Conservation (phyloP, 2,329 filamentous ascomycete genomes). For the Penicillium sclerotiorum region DNA sequence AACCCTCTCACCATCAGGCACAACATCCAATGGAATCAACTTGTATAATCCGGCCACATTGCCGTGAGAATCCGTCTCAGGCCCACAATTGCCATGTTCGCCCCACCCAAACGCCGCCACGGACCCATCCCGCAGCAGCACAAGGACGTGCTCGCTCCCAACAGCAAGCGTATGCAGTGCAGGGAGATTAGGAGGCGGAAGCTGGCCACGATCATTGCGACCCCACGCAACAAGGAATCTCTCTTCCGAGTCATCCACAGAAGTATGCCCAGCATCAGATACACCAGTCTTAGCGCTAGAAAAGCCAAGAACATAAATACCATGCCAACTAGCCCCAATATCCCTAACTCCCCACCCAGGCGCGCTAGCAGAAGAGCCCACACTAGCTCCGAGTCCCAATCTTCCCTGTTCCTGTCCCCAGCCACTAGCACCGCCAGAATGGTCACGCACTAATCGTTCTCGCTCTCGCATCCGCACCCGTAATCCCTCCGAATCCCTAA, state of each 20-base stretch:
- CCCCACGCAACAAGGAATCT: slow-evolving; percentile 74
- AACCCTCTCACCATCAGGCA: slow-evolving; percentile 50
- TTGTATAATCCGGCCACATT: slow-evolving; percentile 73
- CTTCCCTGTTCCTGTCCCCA: background rate
- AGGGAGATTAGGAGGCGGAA: slow-evolving; percentile 66
- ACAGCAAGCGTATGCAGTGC: slow-evolving; percentile 66
- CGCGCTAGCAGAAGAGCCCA: background rate
- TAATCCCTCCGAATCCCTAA: slow-evolving; percentile 46
- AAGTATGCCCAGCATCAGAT: background rate
- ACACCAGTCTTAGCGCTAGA: background rate
- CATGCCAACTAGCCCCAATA: slow-evolving; percentile 80
- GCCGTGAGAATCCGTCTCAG: slow-evolving; percentile 60
- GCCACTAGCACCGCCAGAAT: too few species aligned
- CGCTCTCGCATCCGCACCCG: background rate
- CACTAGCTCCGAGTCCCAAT: background rate
- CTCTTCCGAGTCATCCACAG: slow-evolving; percentile 19
- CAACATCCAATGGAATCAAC: slow-evolving; percentile 61
- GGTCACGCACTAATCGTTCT: background rate
- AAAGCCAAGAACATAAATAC: slow-evolving; percentile 74
- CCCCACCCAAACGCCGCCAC: slow-evolving; percentile 94
- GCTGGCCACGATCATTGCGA: slow-evolving; percentile 80
- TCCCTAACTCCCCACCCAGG: slow-evolving; percentile 31
- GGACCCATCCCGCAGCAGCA: slow-evolving; percentile 64
- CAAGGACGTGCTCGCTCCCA: slow-evolving; percentile 89
- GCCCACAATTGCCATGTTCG: slow-evolving; percentile 95